Evolutionary conservation across 2,329 filamentous ascomycete species (phyloP), one percentile per base, ranked within the genome.

Genomic region (Colletotrichum gigasporum): DNA sequence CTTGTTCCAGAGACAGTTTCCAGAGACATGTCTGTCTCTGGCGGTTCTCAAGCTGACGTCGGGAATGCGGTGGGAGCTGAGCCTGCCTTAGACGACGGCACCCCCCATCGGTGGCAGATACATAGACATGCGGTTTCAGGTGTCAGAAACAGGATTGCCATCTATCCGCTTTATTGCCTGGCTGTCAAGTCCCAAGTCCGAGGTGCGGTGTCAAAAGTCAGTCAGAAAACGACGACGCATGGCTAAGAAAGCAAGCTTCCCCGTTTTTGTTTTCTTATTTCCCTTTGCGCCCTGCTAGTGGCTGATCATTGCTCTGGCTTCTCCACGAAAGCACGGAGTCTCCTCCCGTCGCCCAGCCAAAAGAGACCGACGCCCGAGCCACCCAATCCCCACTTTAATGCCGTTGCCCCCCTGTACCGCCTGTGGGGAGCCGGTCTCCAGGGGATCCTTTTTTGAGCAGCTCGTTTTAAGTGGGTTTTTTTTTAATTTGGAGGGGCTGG

Each of bases 311-410:
- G n/a, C n/a, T n/a, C n/a, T n/a, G n/a, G n/a, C n/a, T n/a, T 57
- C 59, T 37, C 35, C 59, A 44, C 28, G 28, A n/a, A n/a, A n/a
- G n/a, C n/a, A n/a, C n/a, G n/a, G n/a, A 22, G 28, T 48, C 24
- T 61, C 61, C 61, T 64, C 61, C 61, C 56, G 61, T 64, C 56
- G 34, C 44, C 61, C 61, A 64, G 61, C 56, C 61, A 64, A 54
- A 61, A 54, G 16, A 39, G 48, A 39, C 42, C 12, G 42, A 60
- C 59, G 59, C 59, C 54, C 45, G 53, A 58, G 59, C 52, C 42
- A 41, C n/a, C 35, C 12, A 16, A 41, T 32, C 10, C 32, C 53
- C 44, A 45, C 59, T 47, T 30, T 34, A 44, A 26, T 42, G 9
- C 32, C n/a, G n/a, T n/a, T n/a, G n/a, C n/a, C n/a, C n/a, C n/a